Evolutionary conservation across 2,329 filamentous ascomycete species (phyloP), one percentile per base, ranked within the genome.

Genomic region (Alternaria viburni): DNA sequence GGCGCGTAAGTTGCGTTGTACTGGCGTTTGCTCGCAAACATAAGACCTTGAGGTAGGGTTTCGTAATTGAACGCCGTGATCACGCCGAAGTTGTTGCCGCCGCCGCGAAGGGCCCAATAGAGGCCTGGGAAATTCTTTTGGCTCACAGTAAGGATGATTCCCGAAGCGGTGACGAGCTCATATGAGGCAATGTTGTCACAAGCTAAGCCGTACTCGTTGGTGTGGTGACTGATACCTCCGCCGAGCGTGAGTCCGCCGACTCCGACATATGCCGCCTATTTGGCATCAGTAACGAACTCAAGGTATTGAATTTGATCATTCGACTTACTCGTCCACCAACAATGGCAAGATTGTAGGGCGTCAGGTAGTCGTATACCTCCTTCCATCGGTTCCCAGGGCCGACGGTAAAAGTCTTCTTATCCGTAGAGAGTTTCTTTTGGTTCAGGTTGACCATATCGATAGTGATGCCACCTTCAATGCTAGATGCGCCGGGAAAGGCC

Each of bases 391-490:
- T 70, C 1, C 79, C 79, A 17, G 78, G 68, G 4, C 75, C 76
- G 10, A 81, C 66, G 7, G 64, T 64, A 1, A 73, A 74, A 15
- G 64, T 68, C 17, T 65, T 70, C 32, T 70, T 68, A 51, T 79
- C 72, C 10, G 61, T 28, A 2, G 72, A 69, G 21, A 79, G 61
- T 0, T 55, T 52, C 11, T 80, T 71, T 6, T 68, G 54, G 30
- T 74, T 75, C 49, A 81, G 57, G 10, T 69, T 66, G 19, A 74
- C 73, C 32, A 84, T 72, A 54, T 81, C 80, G 50, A 84, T 75
- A 1, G 81, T 83, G 13, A 85, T 79, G 2, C 83, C 83, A 36
- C 73, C 71, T 1, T 77, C 69, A 17, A 83, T 81, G 57, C 79
- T 83, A 13, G 81, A 81, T 11, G 78, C 76, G 17, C 82, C 81